phyloP scores from a whole-genome alignment of 768 basidiomycete species.

The Suillus placidus region DNA sequence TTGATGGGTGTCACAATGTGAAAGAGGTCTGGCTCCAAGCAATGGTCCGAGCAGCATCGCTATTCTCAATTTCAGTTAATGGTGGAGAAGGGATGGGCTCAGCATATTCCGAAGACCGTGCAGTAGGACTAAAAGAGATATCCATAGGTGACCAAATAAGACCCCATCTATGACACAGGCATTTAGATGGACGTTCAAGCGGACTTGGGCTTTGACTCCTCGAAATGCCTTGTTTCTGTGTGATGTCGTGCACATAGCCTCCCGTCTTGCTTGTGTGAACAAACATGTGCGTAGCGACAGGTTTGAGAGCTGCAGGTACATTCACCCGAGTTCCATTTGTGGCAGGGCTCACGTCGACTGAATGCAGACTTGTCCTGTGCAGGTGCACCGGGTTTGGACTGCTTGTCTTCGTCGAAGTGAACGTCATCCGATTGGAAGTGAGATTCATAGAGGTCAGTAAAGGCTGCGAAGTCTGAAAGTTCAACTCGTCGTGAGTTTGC shows the following conservation, averaged over 20 bases:
- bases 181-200: neutral
- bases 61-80: neutral
- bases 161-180: neutral
- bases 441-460: neutral
- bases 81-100: neutral
- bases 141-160: neutral
- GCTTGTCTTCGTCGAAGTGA: neutral
- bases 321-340: neutral
- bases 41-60: neutral
- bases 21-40: constrained; percentile 8
- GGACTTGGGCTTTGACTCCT: neutral
- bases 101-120: neutral
- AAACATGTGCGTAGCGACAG: neutral
- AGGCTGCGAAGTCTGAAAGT: constrained; percentile 24
- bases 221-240: neutral
- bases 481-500: constrained; percentile 13
- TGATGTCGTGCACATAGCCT: neutral
- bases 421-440: neutral
- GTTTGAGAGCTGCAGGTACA: neutral
- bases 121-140: neutral
- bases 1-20: constrained; percentile 31
- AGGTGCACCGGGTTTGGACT: neutral
- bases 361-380: neutral
- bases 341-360: neutral
- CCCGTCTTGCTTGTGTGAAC: neutral